Percentiles rank a stretch among this genome's conserved stretches.
These are phyloP conservation scores for Naganishia randhawae DNA, from an alignment of 768 basidiomycete species.

Conservation along the genomic window DNA sequence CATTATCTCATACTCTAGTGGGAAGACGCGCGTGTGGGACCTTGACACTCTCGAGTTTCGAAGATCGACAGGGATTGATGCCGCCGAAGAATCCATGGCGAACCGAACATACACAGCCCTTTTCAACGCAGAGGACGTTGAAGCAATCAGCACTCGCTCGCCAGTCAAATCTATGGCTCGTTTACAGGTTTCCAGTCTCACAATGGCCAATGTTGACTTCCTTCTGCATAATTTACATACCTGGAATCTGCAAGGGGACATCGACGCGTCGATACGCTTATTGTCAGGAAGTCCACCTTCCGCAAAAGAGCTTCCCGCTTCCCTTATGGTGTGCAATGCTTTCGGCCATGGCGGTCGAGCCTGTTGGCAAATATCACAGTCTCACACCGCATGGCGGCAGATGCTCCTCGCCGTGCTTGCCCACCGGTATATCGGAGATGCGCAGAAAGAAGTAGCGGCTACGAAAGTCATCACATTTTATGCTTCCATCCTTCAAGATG, in stretches of 20 bases:
- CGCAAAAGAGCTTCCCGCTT: neutral
- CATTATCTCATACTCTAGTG: constrained; percentile 69
- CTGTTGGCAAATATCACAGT: constrained; percentile 12
- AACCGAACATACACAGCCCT: constrained; percentile 8
- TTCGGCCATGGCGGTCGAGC: constrained; percentile 2
- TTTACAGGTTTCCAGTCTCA: neutral
- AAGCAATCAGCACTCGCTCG: neutral
- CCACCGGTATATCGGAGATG: constrained; percentile 12
- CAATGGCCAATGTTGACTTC: neutral
- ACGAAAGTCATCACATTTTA: constrained; percentile 68
- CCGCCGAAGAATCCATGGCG: constrained; percentile 68
- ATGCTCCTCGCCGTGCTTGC: constrained; percentile 13
- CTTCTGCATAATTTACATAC: constrained; percentile 6
- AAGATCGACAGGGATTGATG: constrained; percentile 71
- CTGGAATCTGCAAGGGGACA: constrained; percentile 6
- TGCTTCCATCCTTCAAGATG: constrained; percentile 63
- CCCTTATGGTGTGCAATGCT: neutral
- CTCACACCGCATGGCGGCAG: constrained; percentile 14
- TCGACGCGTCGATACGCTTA: constrained; percentile 14
- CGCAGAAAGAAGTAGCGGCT: constrained; percentile 53
- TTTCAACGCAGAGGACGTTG: neutral
- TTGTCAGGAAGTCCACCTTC: neutral
- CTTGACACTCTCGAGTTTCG: constrained; percentile 74
- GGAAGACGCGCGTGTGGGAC: constrained; percentile 82
- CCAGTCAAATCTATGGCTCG: neutral